Evolutionary conservation across 2,329 filamentous ascomycete species (phyloP), one percentile per base, ranked within the genome.

Genomic region (Mariannaea sp.): DNA sequence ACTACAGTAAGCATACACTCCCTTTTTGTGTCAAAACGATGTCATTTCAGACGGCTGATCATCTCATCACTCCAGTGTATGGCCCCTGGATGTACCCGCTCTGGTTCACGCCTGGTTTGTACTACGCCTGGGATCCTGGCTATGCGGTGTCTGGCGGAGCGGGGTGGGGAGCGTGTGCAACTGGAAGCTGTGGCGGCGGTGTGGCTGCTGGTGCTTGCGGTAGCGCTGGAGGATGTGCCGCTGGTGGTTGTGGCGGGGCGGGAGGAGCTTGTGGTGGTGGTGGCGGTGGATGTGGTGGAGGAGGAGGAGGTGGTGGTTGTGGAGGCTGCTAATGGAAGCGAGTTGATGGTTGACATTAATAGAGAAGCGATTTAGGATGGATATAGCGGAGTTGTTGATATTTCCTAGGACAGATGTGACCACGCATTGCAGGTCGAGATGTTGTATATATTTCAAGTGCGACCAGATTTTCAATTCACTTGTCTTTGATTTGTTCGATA

Each of bases 121-220:
- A 83, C 59, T 76, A 75, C 42, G 76, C 71, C 3, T 73, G 71
- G 6, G 71, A 75, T 45, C 77, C 79, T 0, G 71, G 71, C 1
- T 63, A 59, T 2, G 55, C 70, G 0, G 65, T 61, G 4, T 58
- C 64, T 5, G 69, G 71, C 29, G 29, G 5, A 6, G 77, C 76
- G 0, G 68, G 60, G 7, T 70, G 70, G 27, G 79, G 73, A 0
- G 70, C 64, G 1, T 83, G 63, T 59, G 65, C 71, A 1, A 65
- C 66, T 3, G 82, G 80, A 1, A 82, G 77, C 1, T 85, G 82
- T 58, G 74, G 74, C 4, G 72, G 72, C 2, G 74, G 73, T 3
- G 70, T 76, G 0, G 73, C 75, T 1, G 72, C 72, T 4, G 77
- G 79, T 2, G 73, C 73, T 10, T 65, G 65, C n/a, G 58, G 51